Percentiles rank a stretch among this genome's conserved stretches.
Conservation (phyloP, 2,329 filamentous ascomycete species). For the Calycina herbarum region DNA sequence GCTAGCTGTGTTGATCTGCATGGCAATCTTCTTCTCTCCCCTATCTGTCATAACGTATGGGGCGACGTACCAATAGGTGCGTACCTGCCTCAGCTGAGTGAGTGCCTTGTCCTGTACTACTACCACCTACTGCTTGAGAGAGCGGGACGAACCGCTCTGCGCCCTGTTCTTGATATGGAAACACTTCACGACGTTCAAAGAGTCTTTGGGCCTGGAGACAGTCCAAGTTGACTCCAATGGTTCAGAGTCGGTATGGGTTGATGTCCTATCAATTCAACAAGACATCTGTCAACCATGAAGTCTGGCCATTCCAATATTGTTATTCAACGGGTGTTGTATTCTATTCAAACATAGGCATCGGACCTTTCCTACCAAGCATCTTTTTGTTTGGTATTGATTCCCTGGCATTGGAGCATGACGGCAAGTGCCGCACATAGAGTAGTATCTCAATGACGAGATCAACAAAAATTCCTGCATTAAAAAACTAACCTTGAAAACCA, state of each 20-base stretch:
- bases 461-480: not conserved
- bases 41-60: not conserved
- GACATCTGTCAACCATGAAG: no score
- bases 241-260: no score
- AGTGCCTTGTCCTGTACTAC: not conserved
- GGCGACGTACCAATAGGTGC: not conserved
- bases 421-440: slow-evolving; percentile 1
- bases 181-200: not conserved
- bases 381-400: no score
- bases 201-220: not conserved
- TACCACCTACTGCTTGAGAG: not conserved
- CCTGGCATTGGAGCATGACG: not conserved
- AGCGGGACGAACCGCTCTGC: slow-evolving; percentile 4
- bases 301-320: no score
- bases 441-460: not conserved
- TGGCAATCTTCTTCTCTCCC: not conserved
- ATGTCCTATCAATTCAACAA: no score
- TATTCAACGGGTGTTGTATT: not conserved
- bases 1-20: not conserved
- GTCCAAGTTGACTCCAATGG: not conserved
- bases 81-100: not conserved
- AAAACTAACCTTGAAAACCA: not conserved
- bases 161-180: not conserved
- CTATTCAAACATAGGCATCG: not conserved
- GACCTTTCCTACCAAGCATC: not conserved